These are phyloP conservation scores for Phytophthora hibernalis DNA, from an alignment of 352 stramenopile species.

Conservation along the genomic window DNA sequence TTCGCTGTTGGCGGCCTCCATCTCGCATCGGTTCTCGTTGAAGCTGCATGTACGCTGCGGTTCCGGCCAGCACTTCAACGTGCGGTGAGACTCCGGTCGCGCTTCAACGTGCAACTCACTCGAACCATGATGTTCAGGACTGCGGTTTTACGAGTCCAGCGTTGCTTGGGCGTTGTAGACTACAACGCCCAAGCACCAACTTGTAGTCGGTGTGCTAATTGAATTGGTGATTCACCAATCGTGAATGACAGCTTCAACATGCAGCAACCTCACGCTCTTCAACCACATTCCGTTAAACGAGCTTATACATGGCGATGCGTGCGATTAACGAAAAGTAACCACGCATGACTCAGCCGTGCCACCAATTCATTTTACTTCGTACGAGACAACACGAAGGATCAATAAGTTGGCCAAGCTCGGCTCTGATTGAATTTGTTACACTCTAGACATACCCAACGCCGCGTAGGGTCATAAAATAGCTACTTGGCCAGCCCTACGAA, in stretches of 20 bases:
- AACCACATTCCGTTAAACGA: constrained; percentile 14
- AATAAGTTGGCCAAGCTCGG: constrained; percentile 19
- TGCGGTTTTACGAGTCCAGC: constrained; percentile 2
- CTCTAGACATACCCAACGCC: constrained; percentile 33
- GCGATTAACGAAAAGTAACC: neutral
- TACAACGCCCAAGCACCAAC: too few relatives aligned
- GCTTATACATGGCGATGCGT: neutral
- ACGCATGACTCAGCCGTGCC: neutral
- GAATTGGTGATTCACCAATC: neutral
- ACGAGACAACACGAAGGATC: neutral
- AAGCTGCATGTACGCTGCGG: neutral
- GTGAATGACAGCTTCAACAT: constrained; percentile 27
- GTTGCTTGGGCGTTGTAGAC: constrained; percentile 7
- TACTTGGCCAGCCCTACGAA: constrained; percentile 14
- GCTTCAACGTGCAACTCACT: constrained; percentile 30
- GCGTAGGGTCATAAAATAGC: constrained; percentile 40
- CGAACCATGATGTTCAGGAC: constrained; percentile 10
- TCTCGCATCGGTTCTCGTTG: neutral
- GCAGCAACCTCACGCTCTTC: constrained; percentile 1
- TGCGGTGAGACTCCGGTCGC: constrained; percentile 11
- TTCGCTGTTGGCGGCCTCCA: neutral
- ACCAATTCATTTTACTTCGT: neutral
- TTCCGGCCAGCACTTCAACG: constrained; percentile 19
- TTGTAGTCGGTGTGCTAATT: too few relatives aligned
- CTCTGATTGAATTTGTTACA: constrained; percentile 48